A percentile compares a stretch with the other conserved stretches of the same genome.
Conservation (phyloP, 202 grass and related monocot species). For the Cymbopogon flexuosus region DNA sequence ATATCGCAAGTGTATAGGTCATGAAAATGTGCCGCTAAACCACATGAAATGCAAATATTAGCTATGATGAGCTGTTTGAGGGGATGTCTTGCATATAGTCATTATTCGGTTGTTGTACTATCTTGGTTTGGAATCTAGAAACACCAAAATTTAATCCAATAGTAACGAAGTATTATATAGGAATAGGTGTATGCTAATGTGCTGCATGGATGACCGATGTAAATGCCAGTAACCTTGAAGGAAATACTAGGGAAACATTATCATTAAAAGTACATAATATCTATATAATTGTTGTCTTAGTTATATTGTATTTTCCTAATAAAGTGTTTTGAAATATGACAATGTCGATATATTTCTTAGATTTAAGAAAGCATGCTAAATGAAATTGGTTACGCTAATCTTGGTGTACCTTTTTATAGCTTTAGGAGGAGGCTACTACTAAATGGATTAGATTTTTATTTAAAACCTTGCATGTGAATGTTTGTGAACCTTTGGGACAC, state of each 20-base stretch:
- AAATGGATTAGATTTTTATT: no score
- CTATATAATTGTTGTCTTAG: background rate
- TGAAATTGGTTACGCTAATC: no score
- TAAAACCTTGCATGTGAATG: no score
- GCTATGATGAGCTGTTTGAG: background rate
- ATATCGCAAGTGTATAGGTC: background rate
- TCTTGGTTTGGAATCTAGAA: background rate
- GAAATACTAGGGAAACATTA: background rate
- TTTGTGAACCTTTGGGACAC: no score
- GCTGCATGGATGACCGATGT: background rate
- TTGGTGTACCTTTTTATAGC: no score
- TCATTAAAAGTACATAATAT: background rate
- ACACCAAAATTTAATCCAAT: background rate
- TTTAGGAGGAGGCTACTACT: no score
- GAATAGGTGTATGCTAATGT: background rate
- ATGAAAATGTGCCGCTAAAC: background rate
- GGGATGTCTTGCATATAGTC: background rate
- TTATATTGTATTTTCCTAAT: background rate
- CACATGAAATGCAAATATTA: background rate
- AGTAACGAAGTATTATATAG: background rate
- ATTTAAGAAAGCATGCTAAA: no score
- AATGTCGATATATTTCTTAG: no score
- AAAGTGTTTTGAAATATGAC: background rate
- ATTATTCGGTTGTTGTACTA: background rate
- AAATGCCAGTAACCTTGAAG: no score